Base-by-base conservation (phyloP, 1,284 basidiomycete genomes). In the Tylopilus orsonianus region DNA sequence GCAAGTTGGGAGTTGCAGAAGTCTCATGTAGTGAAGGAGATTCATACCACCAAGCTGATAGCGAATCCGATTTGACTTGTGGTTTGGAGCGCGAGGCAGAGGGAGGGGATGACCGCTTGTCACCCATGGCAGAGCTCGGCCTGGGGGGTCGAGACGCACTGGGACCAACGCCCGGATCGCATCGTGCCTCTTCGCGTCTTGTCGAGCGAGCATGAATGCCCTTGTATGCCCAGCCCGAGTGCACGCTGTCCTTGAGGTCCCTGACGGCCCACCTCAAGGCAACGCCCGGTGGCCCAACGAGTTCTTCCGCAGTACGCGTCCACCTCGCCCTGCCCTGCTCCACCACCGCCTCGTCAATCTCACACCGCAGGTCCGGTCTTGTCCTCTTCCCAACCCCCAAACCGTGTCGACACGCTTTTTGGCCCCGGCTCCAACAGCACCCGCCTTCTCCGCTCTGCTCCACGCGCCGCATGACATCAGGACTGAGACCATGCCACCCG, bases 401-500 rank as follows among this genome's bases (percentile, higher is more conserved):
- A 13, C 36, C 22, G n/a, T 35, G 29, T n/a, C 24, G 37, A n/a
- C 16, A 14, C 27, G 36, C 14, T 19, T 22, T 52, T 8, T 22
- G 16, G 12, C 13, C 44, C 16, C 23, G 19, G 24, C 9, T 18
- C 35, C 50, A 42, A 14, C 33, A 36, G 32, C 23, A 18, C 7
- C 26, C 13, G 8, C 8, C 19, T 14, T 34, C 36, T 24, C 7
- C 2, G 12, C 24, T 23, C 18, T 23, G 13, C 6, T 45, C 19
- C 30, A 37, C 18, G 22, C 39, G 16, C 26, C 35, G 46, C 27
- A 44, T 30, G 44, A 48, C 16, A 19, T 43, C 59, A 16, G 51
- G 20, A 9, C 62, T 50, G 29, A 63, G 51, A 19, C 64, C 64
- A 24, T 50, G 52, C 61, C 61, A 66, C 6, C 61, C 64, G 44